Base-by-base conservation (phyloP, 1,139 yeast genomes). In the Blastobotrys proliferans region DNA sequence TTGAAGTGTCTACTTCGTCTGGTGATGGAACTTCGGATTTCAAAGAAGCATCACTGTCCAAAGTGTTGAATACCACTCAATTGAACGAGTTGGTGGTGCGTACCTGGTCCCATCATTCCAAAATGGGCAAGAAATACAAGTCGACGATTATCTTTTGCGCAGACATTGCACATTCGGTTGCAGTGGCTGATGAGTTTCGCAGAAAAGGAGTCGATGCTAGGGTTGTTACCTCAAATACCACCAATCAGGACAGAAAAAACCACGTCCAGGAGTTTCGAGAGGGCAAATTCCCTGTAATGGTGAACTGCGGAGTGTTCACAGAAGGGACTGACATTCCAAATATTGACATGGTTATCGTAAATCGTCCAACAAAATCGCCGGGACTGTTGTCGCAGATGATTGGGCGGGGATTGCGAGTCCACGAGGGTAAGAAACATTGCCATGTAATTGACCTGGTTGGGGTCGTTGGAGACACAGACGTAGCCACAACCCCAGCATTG, bases 311-410 rank as follows among this genome's bases (percentile, higher is more conserved):
- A 19, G 87, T 90, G 2, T 83, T 90, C 54, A 90, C 96, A 0
- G 98, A 92, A 62, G 98, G 98, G 0, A 87, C 97, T 0, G 97
- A 90, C 63, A 81, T 90, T 18, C 97, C 97, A 2, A 81, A 82
- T 51, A 83, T 90, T 45, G 97, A 90, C 58, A 81, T 88, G 21
- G 67, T 90, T 6, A 68, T 90, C 38, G 65, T 90, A 26, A 84
- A 87, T 3, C 67, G 97, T 32, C 97, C 97, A 1, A 85, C 97
- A 0, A 73, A 73, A 47, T 87, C 97, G 1, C 66, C 79, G 26
- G 77, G 84, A 0, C 64, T 88, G 38, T 63, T 87, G 36, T 74
- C 80, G 14, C 98, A 90, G 59, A 90, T 90, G 96, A 74, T 90
- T 20, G 98, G 98, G 0, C 71, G 97, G 48, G 97, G 97, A 0